Evolutionary conservation across 1,284 basidiomycete species (phyloP), one percentile per base, ranked within the genome.

Genomic region (Limonomyces culmigenus): DNA sequence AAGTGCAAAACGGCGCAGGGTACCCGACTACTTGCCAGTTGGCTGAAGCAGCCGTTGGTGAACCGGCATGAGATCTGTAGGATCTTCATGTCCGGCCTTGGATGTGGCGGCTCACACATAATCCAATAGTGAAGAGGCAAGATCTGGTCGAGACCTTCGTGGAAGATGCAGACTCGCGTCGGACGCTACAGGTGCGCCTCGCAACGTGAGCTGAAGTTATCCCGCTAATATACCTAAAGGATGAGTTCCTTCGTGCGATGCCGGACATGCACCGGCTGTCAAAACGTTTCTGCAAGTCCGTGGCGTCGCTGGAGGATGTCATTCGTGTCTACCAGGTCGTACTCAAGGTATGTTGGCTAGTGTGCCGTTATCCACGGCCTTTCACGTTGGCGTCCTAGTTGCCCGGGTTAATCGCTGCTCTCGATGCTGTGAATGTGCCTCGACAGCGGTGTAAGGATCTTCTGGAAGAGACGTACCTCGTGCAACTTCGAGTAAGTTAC

Each of bases 1-100:
- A 84, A 83, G 45, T 97, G 95, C 65, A 95, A 93, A 57, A 98
- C 95, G 1, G 78, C 85, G 0, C 95, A 98, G 53, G 95, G 95
- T 0, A 78, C 85, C n/a, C 64, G 95, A 37, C 55, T 96, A 38
- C 65, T 99, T 2, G 84, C 76, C 0, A 81, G 81, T 39, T 99
- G 93, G 93, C 62, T 99, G 38, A 97, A 96, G 54, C 95, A 98
- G 55, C 95, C 95, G 2, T 61, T 98, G 19, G 76, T 97, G 29
- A 96, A 96, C 51, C 58, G 88, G 15, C 91, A 97, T 47, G 83
- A 92, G 49, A 98, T 98, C 43, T 61, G 86, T 85, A 43, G 45
- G 85, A 67, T 21, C 20, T n/a, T n/a, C n/a, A n/a, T n/a, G n/a
- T n/a, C n/a, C n/a, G n/a, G n/a, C n/a, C n/a, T n/a, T n/a, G n/a